Evolutionary conservation across 495 filamentous ascomycete species (phyloP).

Genomic region (Aspergillus ellipticus): DNA sequence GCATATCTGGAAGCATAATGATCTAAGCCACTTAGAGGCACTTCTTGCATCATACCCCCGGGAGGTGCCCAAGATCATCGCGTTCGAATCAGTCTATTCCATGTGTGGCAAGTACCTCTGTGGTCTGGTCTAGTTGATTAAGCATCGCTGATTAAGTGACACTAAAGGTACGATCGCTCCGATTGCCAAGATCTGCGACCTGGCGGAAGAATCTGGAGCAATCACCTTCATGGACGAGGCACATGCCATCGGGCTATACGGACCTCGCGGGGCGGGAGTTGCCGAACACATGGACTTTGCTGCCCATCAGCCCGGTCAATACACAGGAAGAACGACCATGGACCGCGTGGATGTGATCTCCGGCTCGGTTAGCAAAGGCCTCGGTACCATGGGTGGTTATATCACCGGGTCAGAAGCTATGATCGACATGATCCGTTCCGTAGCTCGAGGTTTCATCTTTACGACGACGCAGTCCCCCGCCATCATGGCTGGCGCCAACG

Average conservation of each 20-base stretch:
- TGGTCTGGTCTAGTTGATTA: no score
- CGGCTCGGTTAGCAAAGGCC: not conserved
- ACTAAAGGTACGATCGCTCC: not conserved
- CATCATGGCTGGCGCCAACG: no score
- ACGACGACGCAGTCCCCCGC: no score
- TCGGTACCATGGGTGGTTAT: not conserved
- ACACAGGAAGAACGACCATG: no score
- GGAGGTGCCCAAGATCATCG: not conserved
- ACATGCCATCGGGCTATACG: not conserved
- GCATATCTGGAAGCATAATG: conserved; percentile 93
- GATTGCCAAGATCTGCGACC: not conserved
- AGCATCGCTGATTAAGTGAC: no score
- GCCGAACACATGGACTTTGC: not conserved
- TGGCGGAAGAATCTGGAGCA: not conserved
- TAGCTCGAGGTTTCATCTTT: no score
- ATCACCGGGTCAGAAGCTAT: not conserved
- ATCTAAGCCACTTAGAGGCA: conserved; percentile 83
- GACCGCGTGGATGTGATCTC: not conserved
- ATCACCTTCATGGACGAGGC: not conserved
- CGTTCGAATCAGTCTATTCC: not conserved
- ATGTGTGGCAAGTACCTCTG: no score
- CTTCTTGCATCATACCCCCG: conserved; percentile 40
- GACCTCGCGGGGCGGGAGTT: not conserved
- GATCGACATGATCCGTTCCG: no score
- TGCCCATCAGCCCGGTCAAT: not conserved